Base-by-base conservation (phyloP, 2,329 filamentous ascomycete species). In the Exserohilum rostratum region DNA sequence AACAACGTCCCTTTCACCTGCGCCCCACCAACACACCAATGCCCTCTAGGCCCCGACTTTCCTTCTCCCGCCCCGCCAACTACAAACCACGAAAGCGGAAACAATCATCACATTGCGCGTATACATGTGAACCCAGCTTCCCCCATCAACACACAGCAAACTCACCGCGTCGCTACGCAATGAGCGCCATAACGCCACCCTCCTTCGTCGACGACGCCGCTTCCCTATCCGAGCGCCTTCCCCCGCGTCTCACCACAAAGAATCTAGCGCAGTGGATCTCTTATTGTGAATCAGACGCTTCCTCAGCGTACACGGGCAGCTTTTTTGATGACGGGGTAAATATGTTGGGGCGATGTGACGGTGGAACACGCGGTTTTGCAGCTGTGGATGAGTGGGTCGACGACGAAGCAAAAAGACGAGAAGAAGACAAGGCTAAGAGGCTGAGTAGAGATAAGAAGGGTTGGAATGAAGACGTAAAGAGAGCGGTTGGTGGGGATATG, bases 271-370 rank as follows among this genome's bases (percentile, higher is more conserved):
- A 46, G 12, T 66, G 65, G 65, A 30, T 64, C 29, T 12, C 52
- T 7, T 20, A 9, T n/a, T 43, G 50, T 22, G 29, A 18, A n/a
- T 51, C 60, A 15, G 29, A 51, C 3, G 31, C 45, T 10, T 65
- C 45, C 12, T 65, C 65, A 7, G 31, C 46, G 2, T 69, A 68
- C 43, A 66, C 63, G 3, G 60, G 62, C 15, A 71, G 68, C 51
- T 71, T 59, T 42, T 22, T 72, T 29, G 71, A 73, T 50, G 70
- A 72, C 40, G 62, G 66, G 18, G 60, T 57, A n/a, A 66, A 72
- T 46, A 57, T 68, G 29, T 46, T 61, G 1, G 30, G 44, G 0
- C 48, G 33, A 6, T n/a, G 12, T 11, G 13, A 10, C 7, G 34
- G 11, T 3, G 10, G 6, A 34, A 13, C 35, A 13, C 51, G 57